Evolutionary conservation across 257 asterid genomes (phyloP), one percentile per base, ranked within the genome.

Genomic region (Solanum neorickii): DNA sequence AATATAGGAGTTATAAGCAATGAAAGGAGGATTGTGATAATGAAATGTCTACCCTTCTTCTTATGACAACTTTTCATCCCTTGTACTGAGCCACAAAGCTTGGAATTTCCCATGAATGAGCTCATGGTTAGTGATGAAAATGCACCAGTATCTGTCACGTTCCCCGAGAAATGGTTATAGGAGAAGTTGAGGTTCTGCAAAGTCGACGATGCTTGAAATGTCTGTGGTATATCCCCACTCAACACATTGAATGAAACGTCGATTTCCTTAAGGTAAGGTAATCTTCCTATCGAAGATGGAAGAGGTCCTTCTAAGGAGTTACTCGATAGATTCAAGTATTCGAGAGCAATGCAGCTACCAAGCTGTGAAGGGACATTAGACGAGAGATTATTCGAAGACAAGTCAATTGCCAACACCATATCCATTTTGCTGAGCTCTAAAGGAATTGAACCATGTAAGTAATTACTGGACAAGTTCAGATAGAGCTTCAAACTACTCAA

Each of bases 291-390:
- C 11, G 94, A 86, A 9, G 29, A 87, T 4, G 98, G 97, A 27
- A 96, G 90, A 74, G 87, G 49, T 13, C 96, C 98, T 89, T 90
- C 89, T 11, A 94, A 82, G 9, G 49, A 16, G 49, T 96, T 96
- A 9, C 56, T 49, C 0, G 98, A 94, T 1, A 93, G 76, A 59
- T 93, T 94, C 72, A 96, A 92, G 86, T 75, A 59, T 87, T 94
- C 98, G 3, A 96, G 93, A 29, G 98, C 98, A 76, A 94, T 91
- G 91, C 98, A 96, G 91, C 96, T 94, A 12, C 94, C 98, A n/a
- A 94, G 94, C 72, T 94, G 98, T 23, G 96, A 87, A 72, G 98
- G 98, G 52, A 94, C 86, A 1, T 90, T 11, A 25, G 95, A 88
- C 0, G 98, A 92, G 16, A 96, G 92, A 59, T 90, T 90, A 88